Conservation (phyloP, 2,329 filamentous ascomycete species). For the Colletotrichum magnum region DNA sequence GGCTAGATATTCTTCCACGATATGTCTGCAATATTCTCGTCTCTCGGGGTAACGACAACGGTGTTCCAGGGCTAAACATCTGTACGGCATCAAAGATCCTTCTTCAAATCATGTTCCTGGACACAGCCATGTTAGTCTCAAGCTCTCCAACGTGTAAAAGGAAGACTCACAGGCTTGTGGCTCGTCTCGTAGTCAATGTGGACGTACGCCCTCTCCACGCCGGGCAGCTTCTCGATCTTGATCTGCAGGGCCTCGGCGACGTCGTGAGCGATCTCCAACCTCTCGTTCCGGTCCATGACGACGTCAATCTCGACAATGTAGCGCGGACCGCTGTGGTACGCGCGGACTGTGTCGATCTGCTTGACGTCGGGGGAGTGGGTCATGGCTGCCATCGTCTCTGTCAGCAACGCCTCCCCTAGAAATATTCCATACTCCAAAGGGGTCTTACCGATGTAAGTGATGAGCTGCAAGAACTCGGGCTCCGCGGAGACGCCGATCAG, state of each 20-base stretch:
- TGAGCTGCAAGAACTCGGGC: slow-evolving; percentile 89
- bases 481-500: slow-evolving; percentile 91
- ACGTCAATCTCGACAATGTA: slow-evolving; percentile 97
- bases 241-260: slow-evolving; percentile 94
- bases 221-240: slow-evolving; percentile 91
- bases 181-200: slow-evolving; percentile 98
- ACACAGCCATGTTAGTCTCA: background rate
- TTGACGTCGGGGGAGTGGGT: slow-evolving; percentile 87
- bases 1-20: too few relatives aligned
- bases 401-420: too few relatives aligned
- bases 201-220: slow-evolving; percentile 94
- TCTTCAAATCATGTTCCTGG: slow-evolving; percentile 74
- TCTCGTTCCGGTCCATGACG: slow-evolving; percentile 85
- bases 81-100: slow-evolving; percentile 70
- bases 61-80: too few relatives aligned
- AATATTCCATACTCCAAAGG: too few relatives aligned
- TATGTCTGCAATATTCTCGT: too few relatives aligned
- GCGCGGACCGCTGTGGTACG: slow-evolving; percentile 90
- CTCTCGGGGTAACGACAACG: too few relatives aligned
- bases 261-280: slow-evolving; percentile 87
- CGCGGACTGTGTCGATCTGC: slow-evolving; percentile 94
- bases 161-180: slow-evolving; percentile 78
- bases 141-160: too few relatives aligned
- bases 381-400: slow-evolving; percentile 60
- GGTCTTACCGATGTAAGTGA: slow-evolving; percentile 96